A percentile compares a stretch with the other conserved stretches of the same genome.
Conservation (phyloP, 176 grass and related monocot species). For the Chrysopogon serrulatus region DNA sequence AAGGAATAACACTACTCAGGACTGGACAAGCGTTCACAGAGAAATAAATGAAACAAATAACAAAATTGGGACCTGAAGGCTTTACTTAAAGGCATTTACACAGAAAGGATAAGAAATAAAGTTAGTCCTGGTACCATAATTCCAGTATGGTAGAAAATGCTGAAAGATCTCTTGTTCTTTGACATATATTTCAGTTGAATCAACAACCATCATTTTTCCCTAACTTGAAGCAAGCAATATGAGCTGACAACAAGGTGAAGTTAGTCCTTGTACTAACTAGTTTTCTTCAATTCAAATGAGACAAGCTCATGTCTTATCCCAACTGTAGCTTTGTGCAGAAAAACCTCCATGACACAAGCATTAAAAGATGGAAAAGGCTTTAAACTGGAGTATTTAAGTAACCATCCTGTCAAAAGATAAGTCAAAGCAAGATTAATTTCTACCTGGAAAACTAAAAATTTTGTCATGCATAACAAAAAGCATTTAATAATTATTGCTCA, state of each 20-base stretch:
- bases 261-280: conserved; percentile 13
- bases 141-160: not conserved
- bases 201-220: not conserved
- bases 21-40: not conserved
- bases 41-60: not conserved
- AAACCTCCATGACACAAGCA: not conserved
- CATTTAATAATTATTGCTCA: not conserved
- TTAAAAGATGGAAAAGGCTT: not conserved
- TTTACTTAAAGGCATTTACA: not conserved
- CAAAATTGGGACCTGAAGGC: not conserved
- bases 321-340: not conserved
- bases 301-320: not conserved
- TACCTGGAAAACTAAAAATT: not conserved
- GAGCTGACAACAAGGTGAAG: not conserved
- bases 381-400: not conserved
- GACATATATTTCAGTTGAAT: not conserved
- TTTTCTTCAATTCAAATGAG: not conserved
- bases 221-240: not conserved
- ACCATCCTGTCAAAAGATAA: not conserved
- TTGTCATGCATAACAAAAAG: too few relatives aligned
- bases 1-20: not conserved
- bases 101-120: not conserved
- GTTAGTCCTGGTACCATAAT: not conserved
- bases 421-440: not conserved
- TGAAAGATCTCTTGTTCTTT: not conserved